These are phyloP conservation scores for Penicillium odoratum DNA, from an alignment of 495 filamentous ascomycete species.

Conservation along the genomic window DNA sequence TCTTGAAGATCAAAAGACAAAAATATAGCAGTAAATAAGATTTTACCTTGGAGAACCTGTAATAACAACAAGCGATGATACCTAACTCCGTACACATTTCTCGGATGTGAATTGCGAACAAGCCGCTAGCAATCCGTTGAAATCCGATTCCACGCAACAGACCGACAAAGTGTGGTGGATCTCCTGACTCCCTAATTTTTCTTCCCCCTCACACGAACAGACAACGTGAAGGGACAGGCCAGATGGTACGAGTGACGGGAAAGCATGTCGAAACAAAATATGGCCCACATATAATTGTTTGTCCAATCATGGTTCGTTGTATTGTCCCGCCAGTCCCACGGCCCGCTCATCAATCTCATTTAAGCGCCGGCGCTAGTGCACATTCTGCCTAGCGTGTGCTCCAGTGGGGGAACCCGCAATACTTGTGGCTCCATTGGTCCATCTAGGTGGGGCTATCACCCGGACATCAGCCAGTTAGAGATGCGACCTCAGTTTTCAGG, in stretches of 20 bases:
- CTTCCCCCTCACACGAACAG: constrained; percentile 1
- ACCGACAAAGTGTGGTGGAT: not conserved
- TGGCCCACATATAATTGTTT: not conserved
- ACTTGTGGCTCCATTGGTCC: not conserved
- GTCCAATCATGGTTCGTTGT: not conserved
- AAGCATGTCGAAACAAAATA: not conserved
- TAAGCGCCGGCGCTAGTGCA: constrained; percentile 19
- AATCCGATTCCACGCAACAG: not conserved
- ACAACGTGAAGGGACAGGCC: constrained; percentile 1
- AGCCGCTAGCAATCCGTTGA: not conserved
- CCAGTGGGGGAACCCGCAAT: not conserved
- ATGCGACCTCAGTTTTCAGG: not conserved
- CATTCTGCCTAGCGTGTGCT: not conserved
- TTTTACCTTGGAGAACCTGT: not conserved
- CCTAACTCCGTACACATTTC: not conserved
- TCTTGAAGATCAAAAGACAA: not conserved
- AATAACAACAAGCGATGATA: not conserved
- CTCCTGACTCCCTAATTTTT: not conserved
- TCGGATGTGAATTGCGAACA: not conserved
- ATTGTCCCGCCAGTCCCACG: not conserved
- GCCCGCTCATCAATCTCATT: constrained; percentile 1
- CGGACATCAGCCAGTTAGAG: not conserved
- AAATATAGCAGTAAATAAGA: too few relatives aligned
- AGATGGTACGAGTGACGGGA: not conserved
- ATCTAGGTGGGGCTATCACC: constrained; percentile 4